Conservation (phyloP, 768 basidiomycete genomes). For the Lactarius pseudohatsudake region DNA sequence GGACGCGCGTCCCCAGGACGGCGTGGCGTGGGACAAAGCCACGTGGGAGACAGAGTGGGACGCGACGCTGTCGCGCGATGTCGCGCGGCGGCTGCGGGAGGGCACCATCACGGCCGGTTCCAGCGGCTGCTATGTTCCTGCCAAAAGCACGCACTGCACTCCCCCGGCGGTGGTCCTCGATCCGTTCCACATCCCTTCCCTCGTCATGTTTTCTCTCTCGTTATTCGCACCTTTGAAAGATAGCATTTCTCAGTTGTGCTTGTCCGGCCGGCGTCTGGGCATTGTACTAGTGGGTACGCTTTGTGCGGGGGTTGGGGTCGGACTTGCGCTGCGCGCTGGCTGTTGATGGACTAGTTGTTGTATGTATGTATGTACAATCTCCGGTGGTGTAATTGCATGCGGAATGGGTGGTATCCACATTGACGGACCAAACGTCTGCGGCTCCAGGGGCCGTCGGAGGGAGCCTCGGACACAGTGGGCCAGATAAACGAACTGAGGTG, state of each 20-base stretch:
- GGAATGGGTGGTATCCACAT: neutral
- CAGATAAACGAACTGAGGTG: no score
- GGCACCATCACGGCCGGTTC: conserved; percentile 29
- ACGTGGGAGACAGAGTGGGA: conserved; percentile 71
- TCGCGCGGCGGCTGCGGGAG: conserved; percentile 50
- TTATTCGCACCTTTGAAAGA: conserved; percentile 49
- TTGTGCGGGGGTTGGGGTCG: conserved; percentile 47
- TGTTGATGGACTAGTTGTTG: neutral
- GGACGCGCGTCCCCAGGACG: conserved; percentile 21
- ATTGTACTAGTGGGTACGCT: conserved; percentile 43
- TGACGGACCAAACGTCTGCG: neutral
- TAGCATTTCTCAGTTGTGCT: conserved; percentile 32
- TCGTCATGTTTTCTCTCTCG: conserved; percentile 60
- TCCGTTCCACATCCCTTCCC: conserved; percentile 65
- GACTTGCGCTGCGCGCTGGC: conserved; percentile 35
- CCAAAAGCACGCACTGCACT: conserved; percentile 31
- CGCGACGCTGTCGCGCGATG: conserved; percentile 57
- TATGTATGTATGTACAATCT: neutral
- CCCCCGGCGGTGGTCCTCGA: conserved; percentile 46
- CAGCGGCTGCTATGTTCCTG: neutral
- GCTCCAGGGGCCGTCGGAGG: no score
- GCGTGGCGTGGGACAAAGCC: conserved; percentile 52
- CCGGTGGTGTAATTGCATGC: neutral
- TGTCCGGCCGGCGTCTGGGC: conserved; percentile 34
- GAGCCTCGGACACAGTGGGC: no score